These are phyloP conservation scores for Amauroascus niger DNA, from an alignment of 2,329 filamentous ascomycete genomes.

Conservation along the genomic window DNA sequence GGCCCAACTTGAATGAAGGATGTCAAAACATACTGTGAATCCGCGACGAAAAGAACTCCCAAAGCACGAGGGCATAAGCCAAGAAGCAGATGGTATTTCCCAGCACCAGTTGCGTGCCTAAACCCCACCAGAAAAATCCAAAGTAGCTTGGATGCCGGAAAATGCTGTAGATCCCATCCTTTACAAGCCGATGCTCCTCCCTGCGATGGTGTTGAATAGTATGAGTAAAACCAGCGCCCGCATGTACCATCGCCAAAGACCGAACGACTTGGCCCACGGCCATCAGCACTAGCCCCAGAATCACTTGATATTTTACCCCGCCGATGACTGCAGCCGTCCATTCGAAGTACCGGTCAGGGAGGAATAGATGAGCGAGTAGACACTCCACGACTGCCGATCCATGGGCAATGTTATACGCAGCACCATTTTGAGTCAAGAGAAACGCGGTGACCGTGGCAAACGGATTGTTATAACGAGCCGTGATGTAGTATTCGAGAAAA, in stretches of 20 bases:
- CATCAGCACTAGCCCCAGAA: constrained; percentile 55
- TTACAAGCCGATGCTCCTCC: constrained; percentile 71
- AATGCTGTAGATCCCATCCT: constrained; percentile 63
- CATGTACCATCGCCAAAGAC: constrained; percentile 78
- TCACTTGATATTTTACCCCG: constrained; percentile 29
- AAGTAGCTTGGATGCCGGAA: constrained; percentile 89
- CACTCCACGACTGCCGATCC: constrained; percentile 64
- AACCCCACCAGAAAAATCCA: constrained; percentile 95
- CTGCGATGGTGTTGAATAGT: constrained; percentile 61
- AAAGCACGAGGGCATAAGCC: constrained; percentile 65
- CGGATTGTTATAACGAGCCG: constrained; percentile 70
- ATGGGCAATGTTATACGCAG: constrained; percentile 75
- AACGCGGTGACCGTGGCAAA: constrained; percentile 65
- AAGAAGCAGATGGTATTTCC: constrained; percentile 73
- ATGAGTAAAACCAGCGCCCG: constrained; percentile 86
- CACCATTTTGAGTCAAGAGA: constrained; percentile 75
- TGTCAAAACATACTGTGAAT: constrained; percentile 50
- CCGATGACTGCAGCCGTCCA: constrained; percentile 34
- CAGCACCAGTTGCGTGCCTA: constrained; percentile 86
- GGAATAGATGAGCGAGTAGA: constrained; percentile 32
- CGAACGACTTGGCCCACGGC: constrained; percentile 63
- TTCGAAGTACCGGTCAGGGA: constrained; percentile 38
- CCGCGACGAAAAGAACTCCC: constrained; percentile 69
- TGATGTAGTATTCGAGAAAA: constrained; percentile 92
- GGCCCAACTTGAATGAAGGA: background rate